Percentiles rank a stretch among this genome's conserved stretches.
Conservation (phyloP, 805 yeast genomes). For the Candida jianshihensis region DNA sequence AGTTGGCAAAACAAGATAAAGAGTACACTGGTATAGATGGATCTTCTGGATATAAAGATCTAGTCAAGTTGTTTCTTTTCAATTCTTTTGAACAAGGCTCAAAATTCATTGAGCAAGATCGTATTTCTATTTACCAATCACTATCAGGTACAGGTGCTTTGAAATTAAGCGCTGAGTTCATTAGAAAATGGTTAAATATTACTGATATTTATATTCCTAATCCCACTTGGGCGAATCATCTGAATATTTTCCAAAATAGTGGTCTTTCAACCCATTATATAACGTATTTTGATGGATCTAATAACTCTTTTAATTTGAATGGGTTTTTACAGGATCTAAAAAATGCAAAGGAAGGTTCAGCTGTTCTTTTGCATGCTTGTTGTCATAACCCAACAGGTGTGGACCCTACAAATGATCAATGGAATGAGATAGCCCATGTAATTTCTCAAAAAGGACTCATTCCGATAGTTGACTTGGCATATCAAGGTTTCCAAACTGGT, state of each 20-base stretch:
- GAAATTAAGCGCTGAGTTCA: constrained; percentile 75
- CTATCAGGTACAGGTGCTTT: constrained; percentile 94
- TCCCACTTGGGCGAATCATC: constrained; percentile 95
- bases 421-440: constrained; percentile 68
- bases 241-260: constrained; percentile 67
- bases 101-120: constrained; percentile 42
- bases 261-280: constrained; percentile 61
- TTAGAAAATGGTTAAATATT: constrained; percentile 50
- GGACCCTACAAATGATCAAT: constrained; percentile 77
- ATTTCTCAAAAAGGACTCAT: constrained; percentile 51
- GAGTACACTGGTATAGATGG: constrained; percentile 89
- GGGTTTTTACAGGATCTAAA: constrained; percentile 55
- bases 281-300: constrained; percentile 59
- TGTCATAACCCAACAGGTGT: constrained; percentile 98
- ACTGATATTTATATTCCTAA: constrained; percentile 58
- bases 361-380: constrained; percentile 83
- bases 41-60: constrained; percentile 53
- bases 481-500: constrained; percentile 93
- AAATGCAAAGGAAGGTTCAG: constrained; percentile 48
- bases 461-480: constrained; percentile 89
- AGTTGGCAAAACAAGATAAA: constrained; percentile 53
- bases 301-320: constrained; percentile 58
- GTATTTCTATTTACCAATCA: constrained; percentile 82
- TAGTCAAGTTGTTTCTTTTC: constrained; percentile 67
- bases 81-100: constrained; percentile 55